Evolutionary conservation across 176 grass and related monocot species (phyloP), one percentile per base, ranked within the genome.

Genomic region (Hsuehochloa calcarea): DNA sequence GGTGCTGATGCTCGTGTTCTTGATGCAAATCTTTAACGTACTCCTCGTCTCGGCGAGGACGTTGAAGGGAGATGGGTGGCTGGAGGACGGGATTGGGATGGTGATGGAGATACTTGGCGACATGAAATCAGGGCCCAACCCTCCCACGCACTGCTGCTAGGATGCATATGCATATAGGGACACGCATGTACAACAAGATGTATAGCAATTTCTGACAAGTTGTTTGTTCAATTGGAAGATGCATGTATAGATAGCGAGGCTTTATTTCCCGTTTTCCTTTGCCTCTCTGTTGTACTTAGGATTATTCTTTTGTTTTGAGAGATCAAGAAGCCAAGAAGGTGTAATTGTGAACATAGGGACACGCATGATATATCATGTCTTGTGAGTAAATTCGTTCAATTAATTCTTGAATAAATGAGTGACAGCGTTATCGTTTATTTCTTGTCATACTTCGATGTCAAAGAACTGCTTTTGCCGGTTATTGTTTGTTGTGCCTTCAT

Each of bases 61-160:
- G 11, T 8, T 69, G 16, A 75, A 62, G 51, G 51, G 59, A 8
- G 77, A 34, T 22, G 13, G 65, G 22, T 77, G 79, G 86, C 51
- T 82, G 15, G 72, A 63, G n/a, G 72, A 19, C 2, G 85, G 64
- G 20, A 60, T 89, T 0, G 29, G 54, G 31, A 69, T 85, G 82
- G 82, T 85, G 61, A 62, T 85, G 1, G 69, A 80, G 29, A 4
- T 81, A 29, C 77, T 89, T 23, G 62, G 77, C 3, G 41, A 50
- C 69, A 6, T 85, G 29, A 85, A 85, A 22, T 80, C 82, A 0
- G 8, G 62, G 0, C 7, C 38, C 59, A 80, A 66, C 23, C 29
- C 82, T 6, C 61, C n/a, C 27, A 61, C 82, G 5, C 77, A 80
- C 69, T 85, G 87, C 82, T 85, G 87, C 76, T 68, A 29, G 35